Evolutionary conservation across 306 rosid species (phyloP), one percentile per base, ranked within the genome.

Genomic region (Luffa acutangula): DNA sequence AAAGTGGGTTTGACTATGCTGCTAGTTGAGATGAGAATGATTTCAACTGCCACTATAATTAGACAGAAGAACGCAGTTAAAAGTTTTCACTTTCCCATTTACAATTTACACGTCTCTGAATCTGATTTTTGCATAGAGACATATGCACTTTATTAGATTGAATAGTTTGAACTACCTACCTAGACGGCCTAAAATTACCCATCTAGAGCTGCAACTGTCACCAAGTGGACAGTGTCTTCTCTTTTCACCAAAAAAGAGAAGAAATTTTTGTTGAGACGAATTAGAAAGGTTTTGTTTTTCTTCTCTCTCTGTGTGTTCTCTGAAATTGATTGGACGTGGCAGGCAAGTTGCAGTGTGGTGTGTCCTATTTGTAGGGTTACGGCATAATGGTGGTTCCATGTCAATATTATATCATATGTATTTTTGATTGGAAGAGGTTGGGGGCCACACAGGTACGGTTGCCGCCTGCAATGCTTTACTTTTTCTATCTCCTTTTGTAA

Each of bases 301-400:
- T 14, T 5, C 6, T 33, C 15, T 20, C 5, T 51, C 37, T 59
- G 2, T 59, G 65, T 15, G 58, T 39, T 51, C 37, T 59, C 9
- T 59, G 65, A 36, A 13, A 64, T 36, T 37, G 71, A 64, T 66
- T 66, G 43, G 74, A 66, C 74, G 6, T 66, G 25, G 33, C 7
- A 37, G 62, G 33, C 78, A 51, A 74, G 60, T 51, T 74, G 62
- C 62, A 74, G 45, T 31, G 12, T 74, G 62, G 62, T 74, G 78
- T 73, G 62, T 74, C 14, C 60, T 51, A 36, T 51, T 33, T 46
- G 78, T 74, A 74, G 78, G 78, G 49, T 66, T 66, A 64, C 4
- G 74, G 51, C 49, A 66, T 65, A 65, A 18, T 15, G 73, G 73
- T 65, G 73, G 73, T 65, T 65, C 49, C 20, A 70, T 72, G 58